A percentile compares a stretch with the other conserved stretches of the same genome.
These are phyloP conservation scores for Fusarium nematophilum DNA, from an alignment of 2,329 filamentous ascomycete genomes.

Conservation along the genomic window DNA sequence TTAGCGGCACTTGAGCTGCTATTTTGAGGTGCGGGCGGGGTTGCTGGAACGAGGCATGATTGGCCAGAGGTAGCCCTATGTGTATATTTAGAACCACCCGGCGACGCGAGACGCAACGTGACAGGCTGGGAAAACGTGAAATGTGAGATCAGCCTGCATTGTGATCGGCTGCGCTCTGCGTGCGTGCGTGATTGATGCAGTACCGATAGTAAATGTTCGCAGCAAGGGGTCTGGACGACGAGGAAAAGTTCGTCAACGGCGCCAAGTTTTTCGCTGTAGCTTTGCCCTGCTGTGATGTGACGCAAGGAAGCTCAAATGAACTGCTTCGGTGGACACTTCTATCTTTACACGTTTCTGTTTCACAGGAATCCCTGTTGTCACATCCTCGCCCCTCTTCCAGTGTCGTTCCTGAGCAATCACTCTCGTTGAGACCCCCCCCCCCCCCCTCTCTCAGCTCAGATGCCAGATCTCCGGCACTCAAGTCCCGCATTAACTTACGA, in stretches of 20 bases:
- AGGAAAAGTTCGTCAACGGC: too few relatives aligned
- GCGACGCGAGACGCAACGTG: conserved; percentile 20
- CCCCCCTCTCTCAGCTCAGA: too few relatives aligned
- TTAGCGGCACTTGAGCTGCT: conserved; percentile 34
- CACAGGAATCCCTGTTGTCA: too few relatives aligned
- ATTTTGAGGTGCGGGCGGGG: conserved; percentile 32
- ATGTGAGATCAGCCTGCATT: conserved; percentile 26
- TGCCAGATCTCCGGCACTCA: conserved; percentile 15
- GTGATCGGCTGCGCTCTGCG: conserved; percentile 11
- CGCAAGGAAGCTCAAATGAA: too few relatives aligned
- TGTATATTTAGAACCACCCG: conserved; percentile 34
- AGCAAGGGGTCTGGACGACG: background rate
- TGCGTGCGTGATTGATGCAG: background rate
- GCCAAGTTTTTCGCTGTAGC: too few relatives aligned
- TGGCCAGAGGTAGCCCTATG: conserved; percentile 13
- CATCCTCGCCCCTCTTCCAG: too few relatives aligned
- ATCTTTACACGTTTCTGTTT: too few relatives aligned
- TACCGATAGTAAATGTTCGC: background rate
- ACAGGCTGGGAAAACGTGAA: conserved; percentile 33
- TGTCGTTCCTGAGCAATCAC: conserved; percentile 16
- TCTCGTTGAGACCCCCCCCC: too few relatives aligned
- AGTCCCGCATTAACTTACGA: background rate
- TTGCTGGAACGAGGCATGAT: conserved; percentile 9
- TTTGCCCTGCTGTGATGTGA: too few relatives aligned
- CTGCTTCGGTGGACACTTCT: too few relatives aligned